A percentile compares a stretch with the other conserved stretches of the same genome.
These are phyloP conservation scores for Leucogyrophana mollusca DNA, from an alignment of 768 basidiomycete species.

Conservation along the genomic window DNA sequence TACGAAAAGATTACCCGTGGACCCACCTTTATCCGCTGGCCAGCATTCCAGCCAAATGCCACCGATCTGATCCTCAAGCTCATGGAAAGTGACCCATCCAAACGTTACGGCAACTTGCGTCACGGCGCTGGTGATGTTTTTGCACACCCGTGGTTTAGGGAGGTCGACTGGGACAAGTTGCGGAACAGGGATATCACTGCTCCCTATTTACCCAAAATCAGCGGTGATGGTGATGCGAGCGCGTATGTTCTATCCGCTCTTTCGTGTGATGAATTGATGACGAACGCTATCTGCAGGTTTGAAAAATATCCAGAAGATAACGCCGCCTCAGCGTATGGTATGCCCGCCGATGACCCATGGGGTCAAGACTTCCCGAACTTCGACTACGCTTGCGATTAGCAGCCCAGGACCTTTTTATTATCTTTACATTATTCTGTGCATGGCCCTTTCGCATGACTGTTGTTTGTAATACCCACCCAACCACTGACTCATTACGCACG, in stretches of 20 bases:
- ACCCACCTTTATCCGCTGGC: conserved; percentile 75
- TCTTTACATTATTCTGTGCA: conserved; percentile 9
- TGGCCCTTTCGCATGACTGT: conserved; percentile 6
- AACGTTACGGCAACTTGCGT: conserved; percentile 85
- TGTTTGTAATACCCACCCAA: conserved; percentile 9
- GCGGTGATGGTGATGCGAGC: conserved; percentile 93
- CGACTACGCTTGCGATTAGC: conserved; percentile 51
- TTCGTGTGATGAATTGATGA: not conserved
- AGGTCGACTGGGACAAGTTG: conserved; percentile 89
- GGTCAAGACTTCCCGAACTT: conserved; percentile 77
- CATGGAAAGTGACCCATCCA: conserved; percentile 85
- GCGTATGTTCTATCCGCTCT: conserved; percentile 52
- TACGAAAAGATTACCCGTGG: conserved; percentile 91
- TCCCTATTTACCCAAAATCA: conserved; percentile 91
- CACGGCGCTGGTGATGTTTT: conserved; percentile 92
- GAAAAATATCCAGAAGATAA: conserved; percentile 80
- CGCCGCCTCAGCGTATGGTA: conserved; percentile 58
- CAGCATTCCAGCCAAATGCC: conserved; percentile 71
- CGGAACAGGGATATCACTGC: conserved; percentile 85
- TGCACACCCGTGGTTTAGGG: conserved; percentile 89
- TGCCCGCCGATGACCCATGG: conserved; percentile 53
- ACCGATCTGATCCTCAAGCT: conserved; percentile 88
- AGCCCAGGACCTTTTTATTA: conserved; percentile 1
- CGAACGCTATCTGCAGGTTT: conserved; percentile 44
- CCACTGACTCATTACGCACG: not conserved